Conservation (phyloP, 2,329 filamentous ascomycete species). For the Colletotrichum sp. region DNA sequence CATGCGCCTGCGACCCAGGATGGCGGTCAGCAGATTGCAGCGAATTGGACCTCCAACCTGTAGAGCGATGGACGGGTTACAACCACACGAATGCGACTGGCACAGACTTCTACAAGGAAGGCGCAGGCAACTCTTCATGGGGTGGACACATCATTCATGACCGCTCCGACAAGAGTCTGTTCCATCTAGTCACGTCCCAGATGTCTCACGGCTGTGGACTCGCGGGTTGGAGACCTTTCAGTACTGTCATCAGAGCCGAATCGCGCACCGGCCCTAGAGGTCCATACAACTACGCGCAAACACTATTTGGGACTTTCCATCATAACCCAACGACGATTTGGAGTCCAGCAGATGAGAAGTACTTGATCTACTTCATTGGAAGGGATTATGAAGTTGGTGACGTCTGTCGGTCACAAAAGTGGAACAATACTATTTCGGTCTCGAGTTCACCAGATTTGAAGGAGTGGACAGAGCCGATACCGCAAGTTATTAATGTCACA, state of each 20-base stretch:
- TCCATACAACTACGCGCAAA: slow-evolving; percentile 45
- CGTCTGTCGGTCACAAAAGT: slow-evolving; percentile 12
- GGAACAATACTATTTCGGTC: slow-evolving; percentile 31
- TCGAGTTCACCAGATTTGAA: neutral
- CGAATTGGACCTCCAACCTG: slow-evolving; percentile 47
- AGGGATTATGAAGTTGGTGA: slow-evolving; percentile 26
- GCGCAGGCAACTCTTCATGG: slow-evolving; percentile 49
- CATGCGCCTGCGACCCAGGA: slow-evolving; percentile 41
- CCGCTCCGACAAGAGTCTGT: slow-evolving; percentile 35
- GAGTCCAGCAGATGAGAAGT: slow-evolving; percentile 46
- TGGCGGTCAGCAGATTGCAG: slow-evolving; percentile 50
- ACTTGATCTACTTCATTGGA: slow-evolving; percentile 51
- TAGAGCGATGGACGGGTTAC: slow-evolving; percentile 44
- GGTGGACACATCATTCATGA: slow-evolving; percentile 51
- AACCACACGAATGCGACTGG: slow-evolving; percentile 41
- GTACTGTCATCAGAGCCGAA: slow-evolving; percentile 49
- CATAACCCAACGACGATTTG: slow-evolving; percentile 52
- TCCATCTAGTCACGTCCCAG: slow-evolving; percentile 51
- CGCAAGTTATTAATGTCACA: slow-evolving; percentile 31
- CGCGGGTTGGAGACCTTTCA: slow-evolving; percentile 50
- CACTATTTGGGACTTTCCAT: slow-evolving; percentile 44
- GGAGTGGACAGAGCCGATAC: slow-evolving; percentile 1
- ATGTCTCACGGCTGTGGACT: slow-evolving; percentile 51
- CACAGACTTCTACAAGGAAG: slow-evolving; percentile 5
- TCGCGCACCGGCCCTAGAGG: slow-evolving; percentile 46